phyloP scores from a whole-genome alignment of 495 filamentous ascomycete species.

The Glonium stellatum region DNA sequence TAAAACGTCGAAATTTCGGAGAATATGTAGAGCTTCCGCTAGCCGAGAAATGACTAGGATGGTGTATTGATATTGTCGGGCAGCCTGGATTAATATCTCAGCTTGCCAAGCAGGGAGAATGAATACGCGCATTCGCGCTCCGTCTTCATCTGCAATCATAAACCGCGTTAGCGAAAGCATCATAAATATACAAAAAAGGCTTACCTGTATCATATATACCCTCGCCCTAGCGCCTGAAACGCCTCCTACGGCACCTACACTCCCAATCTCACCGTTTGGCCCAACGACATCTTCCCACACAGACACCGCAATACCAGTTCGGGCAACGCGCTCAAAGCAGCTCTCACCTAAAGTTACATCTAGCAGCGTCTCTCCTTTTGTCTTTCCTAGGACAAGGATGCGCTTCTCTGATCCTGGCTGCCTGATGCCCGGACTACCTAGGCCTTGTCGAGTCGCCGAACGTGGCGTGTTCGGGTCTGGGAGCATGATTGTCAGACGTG shows the following conservation, averaged over 20 bases:
- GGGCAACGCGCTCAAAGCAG: conserved; percentile 75
- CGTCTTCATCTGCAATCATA: conserved; percentile 22
- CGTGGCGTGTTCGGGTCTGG: conserved; percentile 43
- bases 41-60: neutral
- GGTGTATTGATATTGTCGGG: neutral
- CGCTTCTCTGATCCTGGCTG: conserved; percentile 59
- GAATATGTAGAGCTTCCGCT: too few relatives aligned
- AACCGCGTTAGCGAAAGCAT: neutral
- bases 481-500: conserved; percentile 67
- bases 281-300: conserved; percentile 78
- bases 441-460: conserved; percentile 26
- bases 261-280: conserved; percentile 58
- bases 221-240: conserved; percentile 59
- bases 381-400: conserved; percentile 66
- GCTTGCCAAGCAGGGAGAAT: conserved; percentile 32
- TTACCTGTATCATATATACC: conserved; percentile 74
- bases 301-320: conserved; percentile 77
- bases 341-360: conserved; percentile 78
- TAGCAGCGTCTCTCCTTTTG: conserved; percentile 59
- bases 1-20: too few relatives aligned
- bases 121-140: conserved; percentile 28
- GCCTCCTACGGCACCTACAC: conserved; percentile 61
- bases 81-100: conserved; percentile 22
- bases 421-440: conserved; percentile 29
- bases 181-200: neutral